These are phyloP conservation scores for Ophiostoma piceae DNA, from an alignment of 2,329 filamentous ascomycete genomes.

Conservation along the genomic window DNA sequence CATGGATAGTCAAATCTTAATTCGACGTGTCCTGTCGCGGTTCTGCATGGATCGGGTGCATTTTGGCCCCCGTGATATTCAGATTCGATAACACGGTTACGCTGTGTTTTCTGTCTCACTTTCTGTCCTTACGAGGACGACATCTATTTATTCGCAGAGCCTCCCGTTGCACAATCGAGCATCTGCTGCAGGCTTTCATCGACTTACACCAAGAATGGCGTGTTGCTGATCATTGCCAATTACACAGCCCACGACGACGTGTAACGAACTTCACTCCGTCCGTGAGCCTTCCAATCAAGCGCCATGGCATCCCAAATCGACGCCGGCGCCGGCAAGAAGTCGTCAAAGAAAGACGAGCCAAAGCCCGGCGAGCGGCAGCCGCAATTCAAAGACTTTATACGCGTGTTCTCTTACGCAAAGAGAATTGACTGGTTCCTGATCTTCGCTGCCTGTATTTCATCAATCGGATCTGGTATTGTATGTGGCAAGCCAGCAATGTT, in stretches of 20 bases:
- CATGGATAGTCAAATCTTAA: not conserved
- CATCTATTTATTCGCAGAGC: not conserved
- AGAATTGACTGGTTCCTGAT: not conserved
- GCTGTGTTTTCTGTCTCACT: not conserved
- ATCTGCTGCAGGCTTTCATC: not conserved
- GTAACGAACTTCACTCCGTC: not conserved
- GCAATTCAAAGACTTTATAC: not conserved
- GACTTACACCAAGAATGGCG: not conserved
- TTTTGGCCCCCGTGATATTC: not conserved
- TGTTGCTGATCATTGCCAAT: not conserved
- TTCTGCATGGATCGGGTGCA: not conserved
- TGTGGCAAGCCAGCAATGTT: not conserved
- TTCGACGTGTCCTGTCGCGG: not conserved
- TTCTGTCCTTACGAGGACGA: not conserved
- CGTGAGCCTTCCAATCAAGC: not conserved
- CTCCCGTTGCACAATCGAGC: not conserved
- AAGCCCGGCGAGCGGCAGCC: not conserved
- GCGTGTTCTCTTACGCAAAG: not conserved
- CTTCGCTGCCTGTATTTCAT: not conserved
- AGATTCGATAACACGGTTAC: not conserved
- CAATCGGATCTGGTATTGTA: conserved; percentile 1
- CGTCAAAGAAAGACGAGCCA: not conserved
- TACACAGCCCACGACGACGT: not conserved
- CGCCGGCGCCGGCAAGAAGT: not conserved
- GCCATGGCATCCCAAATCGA: not conserved